These are phyloP conservation scores for Kwoniella mangroviensis DNA, from an alignment of 768 basidiomycete species.

Conservation along the genomic window DNA sequence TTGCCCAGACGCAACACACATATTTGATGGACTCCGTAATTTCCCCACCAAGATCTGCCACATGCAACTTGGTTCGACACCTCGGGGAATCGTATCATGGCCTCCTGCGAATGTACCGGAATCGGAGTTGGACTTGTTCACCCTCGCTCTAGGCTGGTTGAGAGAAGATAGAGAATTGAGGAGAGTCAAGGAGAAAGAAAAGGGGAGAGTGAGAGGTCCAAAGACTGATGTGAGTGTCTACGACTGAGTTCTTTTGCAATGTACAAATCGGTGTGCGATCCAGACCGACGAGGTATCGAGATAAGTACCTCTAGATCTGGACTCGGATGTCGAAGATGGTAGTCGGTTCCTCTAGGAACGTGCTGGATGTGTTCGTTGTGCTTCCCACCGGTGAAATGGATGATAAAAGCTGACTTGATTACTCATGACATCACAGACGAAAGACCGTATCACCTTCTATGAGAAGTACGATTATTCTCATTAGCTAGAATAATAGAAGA, in stretches of 20 bases:
- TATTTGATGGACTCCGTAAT: constrained; percentile 87
- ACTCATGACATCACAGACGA: constrained; percentile 41
- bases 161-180: constrained; percentile 72
- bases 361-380: not conserved
- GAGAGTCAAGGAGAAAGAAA: constrained; percentile 62
- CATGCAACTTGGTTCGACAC: constrained; percentile 79
- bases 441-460: constrained; percentile 57
- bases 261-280: not conserved
- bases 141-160: constrained; percentile 82
- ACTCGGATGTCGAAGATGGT: not conserved
- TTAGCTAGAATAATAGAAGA: constrained; percentile 1
- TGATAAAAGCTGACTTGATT: constrained; percentile 11
- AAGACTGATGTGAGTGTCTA: constrained; percentile 49
- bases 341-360: not conserved
- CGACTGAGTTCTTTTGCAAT: not conserved
- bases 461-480: constrained; percentile 57
- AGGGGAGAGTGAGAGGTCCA: constrained; percentile 61
- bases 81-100: constrained; percentile 70
- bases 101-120: constrained; percentile 58
- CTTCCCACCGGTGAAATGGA: too few relatives aligned
- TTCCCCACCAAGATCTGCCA: constrained; percentile 95
- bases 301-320: not conserved
- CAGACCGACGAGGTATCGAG: not conserved
- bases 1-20: constrained; percentile 85
- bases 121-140: constrained; percentile 63